Conservation (phyloP, 352 stramenopile genomes). For the Salisapilia sapeloensis region DNA sequence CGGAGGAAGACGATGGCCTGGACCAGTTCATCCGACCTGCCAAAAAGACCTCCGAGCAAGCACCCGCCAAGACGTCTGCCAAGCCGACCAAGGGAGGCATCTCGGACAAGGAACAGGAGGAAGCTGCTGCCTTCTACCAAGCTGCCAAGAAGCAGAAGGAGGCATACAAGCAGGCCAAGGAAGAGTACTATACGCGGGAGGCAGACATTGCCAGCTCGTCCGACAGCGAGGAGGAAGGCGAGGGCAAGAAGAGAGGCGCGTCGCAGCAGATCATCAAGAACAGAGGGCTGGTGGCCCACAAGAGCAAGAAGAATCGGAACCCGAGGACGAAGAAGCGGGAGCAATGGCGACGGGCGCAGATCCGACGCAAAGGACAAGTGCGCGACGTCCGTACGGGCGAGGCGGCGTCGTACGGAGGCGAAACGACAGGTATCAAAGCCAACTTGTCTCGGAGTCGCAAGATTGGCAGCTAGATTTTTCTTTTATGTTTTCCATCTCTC, state of each 20-base stretch:
- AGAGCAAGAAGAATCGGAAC: conserved; percentile 97
- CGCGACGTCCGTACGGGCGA: conserved; percentile 83
- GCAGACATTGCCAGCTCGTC: conserved; percentile 25
- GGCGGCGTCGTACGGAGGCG: conserved; percentile 72
- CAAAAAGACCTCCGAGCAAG: not conserved
- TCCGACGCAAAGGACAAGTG: conserved; percentile 94
- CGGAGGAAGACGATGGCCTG: conserved; percentile 35
- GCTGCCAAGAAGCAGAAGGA: conserved; percentile 26
- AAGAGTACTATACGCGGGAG: conserved; percentile 65
- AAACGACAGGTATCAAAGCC: conserved; percentile 82
- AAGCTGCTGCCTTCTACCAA: conserved; percentile 68
- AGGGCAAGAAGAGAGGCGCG: conserved; percentile 82
- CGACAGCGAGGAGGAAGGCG: conserved; percentile 21
- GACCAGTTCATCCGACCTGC: conserved; percentile 41
- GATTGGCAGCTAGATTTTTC: conserved; percentile 71
- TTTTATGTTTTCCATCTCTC: no score
- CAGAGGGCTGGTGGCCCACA: conserved; percentile 93
- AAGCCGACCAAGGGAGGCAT: conserved; percentile 11
- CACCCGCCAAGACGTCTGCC: conserved; percentile 21
- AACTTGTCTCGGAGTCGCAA: conserved; percentile 82
- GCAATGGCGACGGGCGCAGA: conserved; percentile 95
- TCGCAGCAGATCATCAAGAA: conserved; percentile 97
- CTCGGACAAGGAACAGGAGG: conserved; percentile 21
- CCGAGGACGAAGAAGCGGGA: conserved; percentile 97
- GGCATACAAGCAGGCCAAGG: conserved; percentile 41